Conservation (phyloP, 192 early-diverging fungal species). For the Fimicolochytrium jonesii region DNA sequence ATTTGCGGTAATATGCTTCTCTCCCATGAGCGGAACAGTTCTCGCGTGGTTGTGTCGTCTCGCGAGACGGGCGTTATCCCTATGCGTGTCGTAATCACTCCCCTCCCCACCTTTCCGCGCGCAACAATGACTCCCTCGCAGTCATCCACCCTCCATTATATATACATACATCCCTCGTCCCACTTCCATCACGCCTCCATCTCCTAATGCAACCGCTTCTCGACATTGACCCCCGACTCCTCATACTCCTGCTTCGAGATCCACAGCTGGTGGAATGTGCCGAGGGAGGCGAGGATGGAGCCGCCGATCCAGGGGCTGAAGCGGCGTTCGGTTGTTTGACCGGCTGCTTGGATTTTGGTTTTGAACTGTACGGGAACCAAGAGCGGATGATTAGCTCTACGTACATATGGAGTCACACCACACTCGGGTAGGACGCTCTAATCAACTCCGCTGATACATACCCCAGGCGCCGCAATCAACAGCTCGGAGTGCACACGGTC, state of each 20-base stretch:
- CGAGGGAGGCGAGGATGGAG: slow-evolving; percentile 89
- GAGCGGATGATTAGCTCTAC: too few relatives aligned
- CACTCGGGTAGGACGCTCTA: slow-evolving; percentile 11
- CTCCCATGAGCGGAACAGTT: too few relatives aligned
- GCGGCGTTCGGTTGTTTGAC: slow-evolving; percentile 75
- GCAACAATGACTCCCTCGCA: too few relatives aligned
- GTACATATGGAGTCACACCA: too few relatives aligned
- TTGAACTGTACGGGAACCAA: slow-evolving; percentile 62
- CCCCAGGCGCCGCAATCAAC: slow-evolving; percentile 57
- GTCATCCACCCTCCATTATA: too few relatives aligned
- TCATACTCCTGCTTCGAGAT: slow-evolving; percentile 94
- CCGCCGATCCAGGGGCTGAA: slow-evolving; percentile 97
- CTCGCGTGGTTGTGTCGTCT: too few relatives aligned
- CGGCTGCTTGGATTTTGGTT: slow-evolving; percentile 76
- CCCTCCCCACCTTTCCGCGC: too few relatives aligned
- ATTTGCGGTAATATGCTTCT: too few relatives aligned
- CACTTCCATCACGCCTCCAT: too few relatives aligned
- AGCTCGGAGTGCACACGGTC: slow-evolving; percentile 77
- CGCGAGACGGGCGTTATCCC: too few relatives aligned
- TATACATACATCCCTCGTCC: too few relatives aligned
- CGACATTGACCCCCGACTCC: slow-evolving; percentile 77
- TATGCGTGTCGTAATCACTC: too few relatives aligned
- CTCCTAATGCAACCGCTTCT: slow-evolving; percentile 64
- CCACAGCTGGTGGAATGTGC: slow-evolving; percentile 99
- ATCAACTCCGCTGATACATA: slow-evolving; percentile 38